Evolutionary conservation across 2,329 filamentous ascomycete genomes (phyloP), one percentile per base, ranked within the genome.

Genomic region (Bertia moriformis): DNA sequence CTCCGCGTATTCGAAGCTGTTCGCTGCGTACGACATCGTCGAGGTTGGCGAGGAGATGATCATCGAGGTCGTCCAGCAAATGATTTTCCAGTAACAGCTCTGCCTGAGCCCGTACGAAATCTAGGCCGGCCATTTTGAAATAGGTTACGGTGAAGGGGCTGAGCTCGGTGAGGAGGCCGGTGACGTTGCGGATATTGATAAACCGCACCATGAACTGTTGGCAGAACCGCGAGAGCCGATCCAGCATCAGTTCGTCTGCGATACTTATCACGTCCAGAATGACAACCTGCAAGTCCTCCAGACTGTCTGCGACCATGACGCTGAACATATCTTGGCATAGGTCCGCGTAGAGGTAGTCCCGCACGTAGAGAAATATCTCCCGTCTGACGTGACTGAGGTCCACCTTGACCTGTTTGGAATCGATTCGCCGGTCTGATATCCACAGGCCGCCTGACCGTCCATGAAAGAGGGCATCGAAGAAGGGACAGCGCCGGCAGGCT

Each of bases 191-290:
- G 4, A 77, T 81, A 38, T 76, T 86, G n/a, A 87, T 81, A 58
- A 91, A 93, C 38, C 73, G 74, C 24, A 87, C 88, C 42, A 96
- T 72, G 17, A 87, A 62, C 42, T 73, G 77, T 54, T 98, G 91
- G 55, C 91, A 96, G 19, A 93, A 77, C 54, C 94, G 84, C 4
- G 85, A 86, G 4, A 98, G 63, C 4, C 88, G 73, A 53, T 95
- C 87, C 37, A 98, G 70, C 88, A 98, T 95, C 41, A 98, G 63
- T 57, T 98, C 89, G 52, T 98, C 91, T 12, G 88, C 86, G 39
- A 85, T 80, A 41, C 77, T 77, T 71, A 96, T 80, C 35, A 96
- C 83, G 48, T 94, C 87, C 60, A 96, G 71, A 5, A 95, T 70
- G n/a, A 91, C 65, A 48, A 96, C 87, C 3, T 88, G 75, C 45